Percentiles rank a stretch among this genome's conserved stretches.
phyloP scores from a whole-genome alignment of 169 alveolate species.

The Theileria equi region DNA sequence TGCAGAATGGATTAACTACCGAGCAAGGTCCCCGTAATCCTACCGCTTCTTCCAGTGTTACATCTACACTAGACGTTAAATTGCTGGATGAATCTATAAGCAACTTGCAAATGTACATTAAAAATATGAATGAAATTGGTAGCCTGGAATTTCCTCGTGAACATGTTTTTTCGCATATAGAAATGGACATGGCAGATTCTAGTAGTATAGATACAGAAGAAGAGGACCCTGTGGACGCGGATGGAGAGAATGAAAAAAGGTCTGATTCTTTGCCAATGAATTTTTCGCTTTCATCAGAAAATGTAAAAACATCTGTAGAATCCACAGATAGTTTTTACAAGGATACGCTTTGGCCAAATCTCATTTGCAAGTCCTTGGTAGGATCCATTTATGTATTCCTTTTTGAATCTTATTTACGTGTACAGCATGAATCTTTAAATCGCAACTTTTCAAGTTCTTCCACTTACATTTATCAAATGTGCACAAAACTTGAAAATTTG shows the following conservation, averaged over 20 bases:
- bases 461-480: too few relatives aligned
- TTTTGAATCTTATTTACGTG: background rate
- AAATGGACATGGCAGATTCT: background rate
- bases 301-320: background rate
- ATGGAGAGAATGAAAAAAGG: background rate
- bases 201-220: background rate
- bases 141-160: too few relatives aligned
- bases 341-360: background rate
- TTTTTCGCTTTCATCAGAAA: background rate
- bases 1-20: background rate
- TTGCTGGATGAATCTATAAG: background rate
- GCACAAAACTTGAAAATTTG: too few relatives aligned
- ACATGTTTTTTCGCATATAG: background rate
- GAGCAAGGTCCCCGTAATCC: background rate
- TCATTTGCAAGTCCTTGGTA: background rate
- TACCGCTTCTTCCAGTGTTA: background rate
- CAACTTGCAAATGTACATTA: background rate
- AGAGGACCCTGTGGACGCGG: too few relatives aligned
- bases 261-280: background rate
- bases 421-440: background rate
- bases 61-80: background rate
- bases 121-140: background rate
- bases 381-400: conserved; percentile 1
- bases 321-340: background rate
- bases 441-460: too few relatives aligned